Evolutionary conservation across 2,329 filamentous ascomycete genomes (phyloP), one percentile per base, ranked within the genome.

Genomic region (Xylariaceae sp.): DNA sequence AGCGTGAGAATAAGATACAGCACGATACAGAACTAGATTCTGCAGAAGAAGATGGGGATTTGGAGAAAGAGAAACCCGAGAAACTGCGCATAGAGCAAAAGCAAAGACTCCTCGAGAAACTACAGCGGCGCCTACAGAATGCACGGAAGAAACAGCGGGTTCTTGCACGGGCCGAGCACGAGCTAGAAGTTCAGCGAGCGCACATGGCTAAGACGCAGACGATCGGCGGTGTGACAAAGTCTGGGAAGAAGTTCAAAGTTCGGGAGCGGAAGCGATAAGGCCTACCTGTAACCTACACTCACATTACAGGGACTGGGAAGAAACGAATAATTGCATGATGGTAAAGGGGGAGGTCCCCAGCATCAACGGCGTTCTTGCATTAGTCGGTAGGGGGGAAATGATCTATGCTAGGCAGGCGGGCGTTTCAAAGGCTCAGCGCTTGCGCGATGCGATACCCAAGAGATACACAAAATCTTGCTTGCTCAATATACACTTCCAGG

Each of bases 121-220:
- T 86, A 49, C 72, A 73, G 33, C 68, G 74, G 33, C 79, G 79
- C 57, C 71, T 86, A 16, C 75, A 76, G 46, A 71, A 67, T 16
- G 78, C 81, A 5, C 77, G 75, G 59, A 78, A 81, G 70, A 81
- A 84, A 69, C 73, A 85, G 57, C 75, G 76, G 64, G 74, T 75
- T 1, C 71, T 87, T 23, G 73, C 77, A n/a, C 73, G 77, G 18
- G 80, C 83, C 20, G 84, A 87, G 70, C 71, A 75, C 32, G 73
- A 79, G 61, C 73, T 87, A 21, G 83, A 84, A 57, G 55, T 83
- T 49, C 82, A 86, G 69, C 75, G 80, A 54, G 81, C 82, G 15
- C 82, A 80, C 67, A 87, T 86, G 83, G 82, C 82, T 29, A 87
- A 87, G 75, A 85, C 83, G 60, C 75, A 80, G 7, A 86, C 83